Base-by-base conservation (phyloP, 1,139 yeast genomes). In the Candida frijolesensis region DNA sequence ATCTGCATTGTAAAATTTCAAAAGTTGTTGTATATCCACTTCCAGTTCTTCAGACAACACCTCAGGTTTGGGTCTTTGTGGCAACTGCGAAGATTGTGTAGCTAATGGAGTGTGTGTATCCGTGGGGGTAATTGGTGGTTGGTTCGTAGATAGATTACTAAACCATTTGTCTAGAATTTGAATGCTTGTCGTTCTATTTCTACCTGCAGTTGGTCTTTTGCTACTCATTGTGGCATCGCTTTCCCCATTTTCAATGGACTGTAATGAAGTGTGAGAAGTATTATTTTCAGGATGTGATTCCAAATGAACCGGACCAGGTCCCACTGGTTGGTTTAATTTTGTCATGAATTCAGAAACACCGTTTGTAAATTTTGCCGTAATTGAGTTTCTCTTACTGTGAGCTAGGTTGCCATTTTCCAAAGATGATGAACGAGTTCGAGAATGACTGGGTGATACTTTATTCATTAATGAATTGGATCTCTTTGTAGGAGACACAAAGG, bases 111-210 rank as follows among this genome's bases (percentile, higher is more conserved):
- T n/a, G 2, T 33, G 41, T 11, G 38, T 18, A 4, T 40, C 43
- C 30, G 33, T 50, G 12, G 38, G 47, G 7, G 15, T 41, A 11
- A 25, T 37, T 44, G 35, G 45, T 44, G 35, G 45, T 42, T 49
- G 51, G 32, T 46, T 48, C 12, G 53, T 42, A 9, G 44, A 57
- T 9, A 74, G 58, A 53, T 72, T 74, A 52, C 65, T 70, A 54
- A 76, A 71, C 79, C 79, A 76, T 54, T 69, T 72, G 52, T 76
- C 80, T 76, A 76, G 72, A 32, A 74, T 65, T 55, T 75, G 80
- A 38, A 74, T 57, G 54, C 79, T 73, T 32, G 78, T 60, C 9
- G 78, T 68, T 52, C 79, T 63, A 44, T 65, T 63, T 44, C 76
- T 58, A n/a, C 51, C 54, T 49, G 62, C 62, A 18, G 70, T 73